Base-by-base conservation (phyloP, 169 alveolate species). In the Babesia caballi region DNA sequence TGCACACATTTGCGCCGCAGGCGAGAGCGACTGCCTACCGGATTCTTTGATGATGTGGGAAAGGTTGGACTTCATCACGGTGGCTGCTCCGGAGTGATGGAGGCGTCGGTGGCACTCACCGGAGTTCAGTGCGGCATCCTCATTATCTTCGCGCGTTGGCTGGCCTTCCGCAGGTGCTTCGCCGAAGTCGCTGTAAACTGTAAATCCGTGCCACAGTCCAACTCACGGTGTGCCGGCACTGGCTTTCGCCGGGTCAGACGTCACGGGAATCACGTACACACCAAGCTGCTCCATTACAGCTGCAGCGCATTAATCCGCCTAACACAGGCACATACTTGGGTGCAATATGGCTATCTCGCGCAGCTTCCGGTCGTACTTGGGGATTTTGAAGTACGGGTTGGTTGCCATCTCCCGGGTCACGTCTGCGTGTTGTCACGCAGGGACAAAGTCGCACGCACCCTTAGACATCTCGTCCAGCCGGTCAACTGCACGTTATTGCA, bases 251-350 rank as follows among this genome's bases (percentile, higher is more conserved):
- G n/a, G 14, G 25, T 27, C 52, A 1, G 32, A 33, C 28, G 58
- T 35, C 12, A 70, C 42, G 7, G 78, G 84, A 52, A 81, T 56
- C 46, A 81, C 88, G 68, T 81, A 81, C 59, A 81, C 88, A 3
- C 88, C 88, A 57, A 81, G 57, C 19, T 66, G 33, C 51, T 66
- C 73, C 86, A 78, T 78, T 5, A 78, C 72, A 23, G 19, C 86
- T 78, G 53, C 4, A 49, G 19, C 28, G 6, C 2, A 2, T 28
- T 53, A 6, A 17, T 35, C 7, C 1, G 6, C 21, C 5, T 1
- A 35, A 19, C 52, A 15, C 12, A 4, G 11, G 1, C 2, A 30
- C 58, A 6, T 51, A 70, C 83, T 51, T 51, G 83, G 84, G 42
- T 81, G 88, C 42, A 71, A 56, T 41, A 70, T 30, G 12, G 88